Evolutionary conservation across 768 basidiomycete species (phyloP).

Genomic region (Amanita brunnescens): DNA sequence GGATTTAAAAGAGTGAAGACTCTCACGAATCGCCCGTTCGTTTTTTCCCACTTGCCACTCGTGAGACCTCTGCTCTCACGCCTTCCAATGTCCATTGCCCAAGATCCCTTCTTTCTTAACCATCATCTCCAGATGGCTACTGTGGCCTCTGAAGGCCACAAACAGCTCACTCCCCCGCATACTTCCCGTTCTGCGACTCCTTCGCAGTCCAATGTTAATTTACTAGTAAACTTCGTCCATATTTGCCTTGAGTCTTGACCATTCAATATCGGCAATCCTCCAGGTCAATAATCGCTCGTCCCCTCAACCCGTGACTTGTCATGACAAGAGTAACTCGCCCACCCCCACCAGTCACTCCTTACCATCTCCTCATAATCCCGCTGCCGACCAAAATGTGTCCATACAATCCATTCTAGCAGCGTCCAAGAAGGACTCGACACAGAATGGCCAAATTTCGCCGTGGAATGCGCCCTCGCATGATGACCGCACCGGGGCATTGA

Average conservation of each 20-base stretch:
- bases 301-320: constrained; percentile 9
- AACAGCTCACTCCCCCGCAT: constrained; percentile 11
- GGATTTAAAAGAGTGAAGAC: constrained; percentile 15
- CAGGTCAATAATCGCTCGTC: constrained; percentile 8
- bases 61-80: constrained; percentile 39
- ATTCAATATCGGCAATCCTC: constrained; percentile 6
- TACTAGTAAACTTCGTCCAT: constrained; percentile 22
- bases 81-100: constrained; percentile 34
- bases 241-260: constrained; percentile 11
- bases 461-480: constrained; percentile 26
- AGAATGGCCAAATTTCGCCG: constrained; percentile 33
- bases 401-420: constrained; percentile 47
- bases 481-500: constrained; percentile 19
- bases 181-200: constrained; percentile 15
- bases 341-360: constrained; percentile 10
- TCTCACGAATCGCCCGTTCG: constrained; percentile 11
- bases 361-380: constrained; percentile 16
- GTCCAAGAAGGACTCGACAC: constrained; percentile 31
- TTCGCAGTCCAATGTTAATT: constrained; percentile 17
- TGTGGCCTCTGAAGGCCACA: constrained; percentile 13
- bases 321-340: constrained; percentile 7
- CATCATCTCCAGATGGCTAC: constrained; percentile 35
- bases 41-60: constrained; percentile 30
- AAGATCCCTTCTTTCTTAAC: constrained; percentile 39
- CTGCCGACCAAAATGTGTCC: constrained; percentile 36